Conservation (phyloP, 495 filamentous ascomycete species). For the Tuber umbilicatum region DNA sequence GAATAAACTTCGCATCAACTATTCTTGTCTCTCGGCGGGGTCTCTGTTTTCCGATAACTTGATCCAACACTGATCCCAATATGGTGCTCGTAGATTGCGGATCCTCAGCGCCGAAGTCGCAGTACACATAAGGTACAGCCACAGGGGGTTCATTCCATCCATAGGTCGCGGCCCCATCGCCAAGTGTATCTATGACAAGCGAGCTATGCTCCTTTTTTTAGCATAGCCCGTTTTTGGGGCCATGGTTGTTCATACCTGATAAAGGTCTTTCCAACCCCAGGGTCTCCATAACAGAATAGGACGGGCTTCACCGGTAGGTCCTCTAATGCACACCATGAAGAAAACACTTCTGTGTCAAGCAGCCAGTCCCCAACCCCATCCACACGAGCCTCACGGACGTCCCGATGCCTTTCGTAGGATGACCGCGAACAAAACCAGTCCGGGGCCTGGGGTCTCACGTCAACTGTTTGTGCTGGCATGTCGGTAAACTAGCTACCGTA, state of each 20-base stretch:
- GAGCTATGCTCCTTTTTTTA: neutral
- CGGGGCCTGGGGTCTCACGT: neutral
- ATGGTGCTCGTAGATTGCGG: neutral
- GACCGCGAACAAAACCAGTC: neutral
- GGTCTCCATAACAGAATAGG: neutral
- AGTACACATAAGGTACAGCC: neutral
- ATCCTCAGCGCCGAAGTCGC: neutral
- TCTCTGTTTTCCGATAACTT: neutral
- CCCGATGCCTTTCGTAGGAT: neutral
- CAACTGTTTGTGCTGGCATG: no score
- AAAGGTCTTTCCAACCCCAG: neutral
- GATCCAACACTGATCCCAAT: neutral
- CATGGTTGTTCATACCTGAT: neutral
- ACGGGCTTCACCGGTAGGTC: neutral
- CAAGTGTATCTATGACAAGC: neutral
- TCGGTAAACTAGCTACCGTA: no score
- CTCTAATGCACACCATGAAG: neutral
- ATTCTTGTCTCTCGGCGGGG: accelerated
- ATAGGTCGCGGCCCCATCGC: no score
- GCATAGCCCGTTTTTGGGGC: neutral
- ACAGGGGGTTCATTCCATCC: no score
- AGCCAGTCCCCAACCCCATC: neutral
- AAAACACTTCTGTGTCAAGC: neutral
- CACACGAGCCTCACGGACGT: neutral
- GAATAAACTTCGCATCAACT: no score